Conservation (phyloP, 148 eudicot genomes). For the Bassia scoparia region DNA sequence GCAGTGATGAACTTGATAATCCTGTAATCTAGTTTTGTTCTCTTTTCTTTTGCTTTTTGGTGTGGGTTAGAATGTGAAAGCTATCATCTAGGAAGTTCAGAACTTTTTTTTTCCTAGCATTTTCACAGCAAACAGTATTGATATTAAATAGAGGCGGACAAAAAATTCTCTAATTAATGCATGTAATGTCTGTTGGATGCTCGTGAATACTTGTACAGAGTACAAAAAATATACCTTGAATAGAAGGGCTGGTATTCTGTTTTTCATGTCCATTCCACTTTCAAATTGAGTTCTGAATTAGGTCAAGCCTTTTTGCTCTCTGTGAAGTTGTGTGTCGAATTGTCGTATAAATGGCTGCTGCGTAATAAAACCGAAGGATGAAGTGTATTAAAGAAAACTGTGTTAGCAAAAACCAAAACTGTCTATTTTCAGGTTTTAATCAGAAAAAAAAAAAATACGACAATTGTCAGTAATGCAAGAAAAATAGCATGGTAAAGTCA, state of each 20-base stretch:
- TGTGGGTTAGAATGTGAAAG: slow-evolving; percentile 3
- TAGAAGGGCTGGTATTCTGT: not conserved
- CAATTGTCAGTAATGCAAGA: too few relatives aligned
- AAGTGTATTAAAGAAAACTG: too few relatives aligned
- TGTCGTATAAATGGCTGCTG: too few relatives aligned
- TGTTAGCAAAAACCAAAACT: too few relatives aligned
- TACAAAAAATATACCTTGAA: not conserved
- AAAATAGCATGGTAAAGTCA: too few relatives aligned
- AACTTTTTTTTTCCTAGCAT: not conserved
- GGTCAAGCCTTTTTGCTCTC: too few relatives aligned
- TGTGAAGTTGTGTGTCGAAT: too few relatives aligned
- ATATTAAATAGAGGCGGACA: not conserved
- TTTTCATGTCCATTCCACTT: too few relatives aligned
- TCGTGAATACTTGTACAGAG: not conserved
- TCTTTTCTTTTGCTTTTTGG: slow-evolving; percentile 4
- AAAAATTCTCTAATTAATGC: not conserved
- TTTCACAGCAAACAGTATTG: not conserved
- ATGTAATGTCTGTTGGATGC: not conserved
- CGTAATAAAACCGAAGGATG: too few relatives aligned
- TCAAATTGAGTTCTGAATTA: too few relatives aligned
- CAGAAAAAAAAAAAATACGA: too few relatives aligned
- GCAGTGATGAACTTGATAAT: not conserved
- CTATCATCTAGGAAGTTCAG: not conserved
- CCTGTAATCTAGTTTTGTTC: slow-evolving; percentile 11
- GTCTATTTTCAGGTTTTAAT: too few relatives aligned